Evolutionary conservation across 345 rosid genomes (phyloP), one percentile per base, ranked within the genome.

Genomic region (Microcos paniculata): DNA sequence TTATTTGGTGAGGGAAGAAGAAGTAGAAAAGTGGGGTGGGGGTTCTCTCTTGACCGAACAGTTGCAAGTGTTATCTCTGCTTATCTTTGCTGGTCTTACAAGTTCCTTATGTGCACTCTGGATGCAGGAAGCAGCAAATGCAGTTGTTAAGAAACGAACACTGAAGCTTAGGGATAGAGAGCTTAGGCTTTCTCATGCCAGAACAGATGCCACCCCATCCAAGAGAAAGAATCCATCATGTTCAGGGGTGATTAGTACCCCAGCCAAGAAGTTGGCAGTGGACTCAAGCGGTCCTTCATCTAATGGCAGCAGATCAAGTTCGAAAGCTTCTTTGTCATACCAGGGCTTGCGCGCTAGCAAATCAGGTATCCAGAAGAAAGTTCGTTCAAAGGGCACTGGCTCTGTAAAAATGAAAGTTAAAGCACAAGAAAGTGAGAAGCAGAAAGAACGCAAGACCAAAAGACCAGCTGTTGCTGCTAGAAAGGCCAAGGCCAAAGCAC

Each of bases 271-370:
- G 88, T 71, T 51, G 14, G 85, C 80, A 6, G 28, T 38, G 61
- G 91, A 80, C 69, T 83, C 87, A 38, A 84, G 83, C 76, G 80
- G 88, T 77, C 79, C 87, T 65, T 78, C 87, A 1, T 86, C 35
- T 9, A 62, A 53, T 23, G 71, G 72, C 38, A 62, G 71, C 70
- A 70, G 66, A 45, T 71, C 76, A 4, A 79, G 58, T 40, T 43
- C 78, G 18, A 88, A 82, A 78, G 74, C 80, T 63, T 53, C 79
- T 46, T 55, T 85, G 80, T 83, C 95, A 10, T 93, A 91, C 82
- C 96, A 96, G 85, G 99, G 99, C n/a, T 77, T 91, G 84, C 87
- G 87, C 51, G 94, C 96, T 46, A 91, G 86, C 73, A 94, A 91
- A 83, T 80, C 97, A 2, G 87, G 89, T 28, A 78, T 76, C 33